These are phyloP conservation scores for Suhomyces anneliseae DNA, from an alignment of 1,139 yeast species.

Conservation along the genomic window DNA sequence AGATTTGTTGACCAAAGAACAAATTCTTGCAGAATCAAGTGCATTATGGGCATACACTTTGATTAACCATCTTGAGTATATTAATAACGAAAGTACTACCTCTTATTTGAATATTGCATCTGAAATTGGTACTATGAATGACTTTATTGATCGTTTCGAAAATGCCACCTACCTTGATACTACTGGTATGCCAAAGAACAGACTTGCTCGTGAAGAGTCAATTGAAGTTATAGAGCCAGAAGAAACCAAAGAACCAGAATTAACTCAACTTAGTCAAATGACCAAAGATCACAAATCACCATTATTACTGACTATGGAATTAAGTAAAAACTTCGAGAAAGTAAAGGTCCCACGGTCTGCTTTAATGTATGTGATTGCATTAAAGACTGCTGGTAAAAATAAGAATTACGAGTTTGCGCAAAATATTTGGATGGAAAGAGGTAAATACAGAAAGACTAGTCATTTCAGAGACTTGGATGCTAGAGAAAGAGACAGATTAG, in stretches of 20 bases:
- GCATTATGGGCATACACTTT: conserved; percentile 70
- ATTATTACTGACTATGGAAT: conserved; percentile 17
- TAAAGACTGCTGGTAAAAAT: conserved; percentile 64
- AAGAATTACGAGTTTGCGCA: conserved; percentile 59
- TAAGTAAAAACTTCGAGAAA: conserved; percentile 1
- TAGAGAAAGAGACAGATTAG: conserved; percentile 47
- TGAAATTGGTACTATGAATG: conserved; percentile 44
- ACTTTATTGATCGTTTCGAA: conserved; percentile 53
- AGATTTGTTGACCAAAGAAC: conserved; percentile 37
- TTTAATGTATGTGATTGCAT: conserved; percentile 58
- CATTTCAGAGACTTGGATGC: conserved; percentile 43
- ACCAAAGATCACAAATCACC: conserved; percentile 26
- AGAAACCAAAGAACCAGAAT: background rate
- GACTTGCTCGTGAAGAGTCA: conserved; percentile 21
- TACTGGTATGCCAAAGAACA: conserved; percentile 22
- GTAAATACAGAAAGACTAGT: conserved; percentile 59
- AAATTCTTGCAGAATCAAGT: conserved; percentile 69
- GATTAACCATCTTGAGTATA: conserved; percentile 38
- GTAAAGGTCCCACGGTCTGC: conserved; percentile 47
- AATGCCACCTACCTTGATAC: conserved; percentile 45
- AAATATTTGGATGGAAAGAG: conserved; percentile 75
- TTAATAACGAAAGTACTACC: conserved; percentile 45
- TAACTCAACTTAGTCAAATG: background rate
- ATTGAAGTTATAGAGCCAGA: conserved; percentile 5
- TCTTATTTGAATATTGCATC: conserved; percentile 58